Percentiles rank a stretch among this genome's conserved stretches.
Evolutionary conservation across 176 grass and related monocot species (phyloP).

Genomic region (Carex myosuroides): DNA sequence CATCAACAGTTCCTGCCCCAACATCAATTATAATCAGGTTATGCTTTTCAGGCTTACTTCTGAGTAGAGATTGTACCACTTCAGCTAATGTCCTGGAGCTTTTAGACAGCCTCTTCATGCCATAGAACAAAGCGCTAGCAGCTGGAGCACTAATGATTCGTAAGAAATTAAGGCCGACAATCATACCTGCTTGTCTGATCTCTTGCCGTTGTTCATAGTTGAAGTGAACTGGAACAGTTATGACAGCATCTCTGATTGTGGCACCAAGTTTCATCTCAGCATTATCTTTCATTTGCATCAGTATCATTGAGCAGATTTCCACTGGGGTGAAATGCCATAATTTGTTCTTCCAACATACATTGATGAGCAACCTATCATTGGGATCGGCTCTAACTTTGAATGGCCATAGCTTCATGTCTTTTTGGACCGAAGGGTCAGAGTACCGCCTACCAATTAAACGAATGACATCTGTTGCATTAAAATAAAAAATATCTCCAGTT

Average conservation of each 20-base stretch:
- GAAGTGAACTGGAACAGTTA: conserved; percentile 36
- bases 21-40: conserved; percentile 34
- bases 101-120: conserved; percentile 1
- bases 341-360: conserved; percentile 16
- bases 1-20: conserved; percentile 33
- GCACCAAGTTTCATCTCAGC: conserved; percentile 11
- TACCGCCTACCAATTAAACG: conserved; percentile 31
- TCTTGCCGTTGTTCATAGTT: conserved; percentile 31
- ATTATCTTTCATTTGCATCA: conserved; percentile 21
- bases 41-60: neutral
- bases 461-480: conserved; percentile 21
- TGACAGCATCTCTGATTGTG: conserved; percentile 26
- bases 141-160: conserved; percentile 30
- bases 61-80: too few relatives aligned
- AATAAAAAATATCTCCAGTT: neutral
- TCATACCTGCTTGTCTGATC: conserved; percentile 26
- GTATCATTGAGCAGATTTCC: conserved; percentile 39
- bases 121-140: conserved; percentile 19
- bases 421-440: conserved; percentile 2
- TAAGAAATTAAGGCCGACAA: conserved; percentile 24
- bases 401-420: conserved; percentile 30
- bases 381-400: conserved; percentile 18
- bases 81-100: neutral
- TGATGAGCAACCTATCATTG: conserved; percentile 15
- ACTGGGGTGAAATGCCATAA: conserved; percentile 21